phyloP scores from a whole-genome alignment of 306 rosid genomes.

The Cercis canadensis region DNA sequence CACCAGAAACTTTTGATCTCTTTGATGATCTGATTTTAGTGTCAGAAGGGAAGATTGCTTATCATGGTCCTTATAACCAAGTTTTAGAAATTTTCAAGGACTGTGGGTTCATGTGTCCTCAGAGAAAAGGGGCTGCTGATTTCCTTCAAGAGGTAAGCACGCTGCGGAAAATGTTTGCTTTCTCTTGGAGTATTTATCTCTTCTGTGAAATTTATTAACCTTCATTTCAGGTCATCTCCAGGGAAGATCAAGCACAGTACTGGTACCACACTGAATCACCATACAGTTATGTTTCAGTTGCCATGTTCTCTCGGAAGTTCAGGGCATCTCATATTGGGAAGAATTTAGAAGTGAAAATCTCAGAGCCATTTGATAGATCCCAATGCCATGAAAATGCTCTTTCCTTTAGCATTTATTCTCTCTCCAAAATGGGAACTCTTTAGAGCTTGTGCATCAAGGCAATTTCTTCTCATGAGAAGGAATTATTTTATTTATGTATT shows the following conservation, averaged over 20 bases:
- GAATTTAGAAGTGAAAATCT: slow-evolving; percentile 41
- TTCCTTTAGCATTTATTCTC: slow-evolving; percentile 34
- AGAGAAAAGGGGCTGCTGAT: slow-evolving; percentile 56
- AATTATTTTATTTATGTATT: slow-evolving; percentile 45
- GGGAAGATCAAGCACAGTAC: slow-evolving; percentile 54
- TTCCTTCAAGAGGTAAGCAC: slow-evolving; percentile 49
- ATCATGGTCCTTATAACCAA: slow-evolving; percentile 54
- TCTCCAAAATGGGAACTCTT: slow-evolving; percentile 56
- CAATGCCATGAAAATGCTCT: slow-evolving; percentile 33
- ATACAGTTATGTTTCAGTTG: slow-evolving; percentile 35
- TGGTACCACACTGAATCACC: slow-evolving; percentile 41
- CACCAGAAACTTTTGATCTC: slow-evolving; percentile 59
- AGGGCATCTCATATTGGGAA: slow-evolving; percentile 41
- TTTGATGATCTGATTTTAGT: slow-evolving; percentile 57
- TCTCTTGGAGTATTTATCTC: background rate
- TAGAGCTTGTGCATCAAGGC: slow-evolving; percentile 52
- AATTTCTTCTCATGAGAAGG: slow-evolving; percentile 55
- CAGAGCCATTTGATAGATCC: slow-evolving; percentile 34
- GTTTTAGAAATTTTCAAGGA: slow-evolving; percentile 50
- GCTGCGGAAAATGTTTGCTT: background rate
- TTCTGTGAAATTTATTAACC: too few relatives aligned
- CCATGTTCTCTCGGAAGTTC: slow-evolving; percentile 40
- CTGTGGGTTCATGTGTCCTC: slow-evolving; percentile 58
- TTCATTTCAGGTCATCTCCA: background rate
- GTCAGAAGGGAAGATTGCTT: slow-evolving; percentile 49